A percentile compares a stretch with the other conserved stretches of the same genome.
phyloP scores from a whole-genome alignment of 768 basidiomycete species.

The Mycena venus region DNA sequence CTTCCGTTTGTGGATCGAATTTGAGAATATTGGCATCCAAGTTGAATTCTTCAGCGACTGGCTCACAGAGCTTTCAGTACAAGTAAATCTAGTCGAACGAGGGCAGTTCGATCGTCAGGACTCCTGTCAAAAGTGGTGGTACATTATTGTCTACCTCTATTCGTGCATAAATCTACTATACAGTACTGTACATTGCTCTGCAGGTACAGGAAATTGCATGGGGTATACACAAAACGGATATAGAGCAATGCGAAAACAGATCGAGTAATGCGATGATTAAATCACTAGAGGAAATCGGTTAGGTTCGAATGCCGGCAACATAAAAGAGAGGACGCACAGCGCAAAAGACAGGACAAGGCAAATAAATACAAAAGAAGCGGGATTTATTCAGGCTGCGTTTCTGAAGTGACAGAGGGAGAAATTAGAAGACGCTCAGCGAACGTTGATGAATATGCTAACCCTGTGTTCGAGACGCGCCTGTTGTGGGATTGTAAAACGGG shows the following conservation, averaged over 20 bases:
- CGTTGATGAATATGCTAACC: background rate
- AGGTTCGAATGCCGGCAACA: background rate
- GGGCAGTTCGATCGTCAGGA: too few relatives aligned
- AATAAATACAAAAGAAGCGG: background rate
- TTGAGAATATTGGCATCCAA: too few relatives aligned
- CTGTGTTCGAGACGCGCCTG: background rate
- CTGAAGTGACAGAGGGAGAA: background rate
- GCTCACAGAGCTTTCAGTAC: too few relatives aligned
- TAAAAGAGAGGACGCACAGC: background rate
- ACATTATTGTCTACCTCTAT: too few relatives aligned
- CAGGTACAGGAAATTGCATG: too few relatives aligned
- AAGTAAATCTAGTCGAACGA: too few relatives aligned
- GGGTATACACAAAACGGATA: too few relatives aligned
- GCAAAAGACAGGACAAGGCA: background rate
- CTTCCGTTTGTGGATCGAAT: too few relatives aligned
- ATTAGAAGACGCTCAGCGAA: background rate
- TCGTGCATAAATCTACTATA: background rate
- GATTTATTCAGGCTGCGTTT: background rate
- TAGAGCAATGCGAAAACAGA: background rate
- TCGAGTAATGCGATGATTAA: background rate
- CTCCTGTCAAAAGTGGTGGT: too few relatives aligned
- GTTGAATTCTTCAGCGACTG: too few relatives aligned
- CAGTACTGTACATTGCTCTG: too few relatives aligned
- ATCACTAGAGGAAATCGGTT: background rate
- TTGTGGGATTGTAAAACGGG: conserved; percentile 27